A percentile compares a stretch with the other conserved stretches of the same genome.
Evolutionary conservation across 176 grass and related monocot genomes (phyloP).

Genomic region (Melocanna baccifera): DNA sequence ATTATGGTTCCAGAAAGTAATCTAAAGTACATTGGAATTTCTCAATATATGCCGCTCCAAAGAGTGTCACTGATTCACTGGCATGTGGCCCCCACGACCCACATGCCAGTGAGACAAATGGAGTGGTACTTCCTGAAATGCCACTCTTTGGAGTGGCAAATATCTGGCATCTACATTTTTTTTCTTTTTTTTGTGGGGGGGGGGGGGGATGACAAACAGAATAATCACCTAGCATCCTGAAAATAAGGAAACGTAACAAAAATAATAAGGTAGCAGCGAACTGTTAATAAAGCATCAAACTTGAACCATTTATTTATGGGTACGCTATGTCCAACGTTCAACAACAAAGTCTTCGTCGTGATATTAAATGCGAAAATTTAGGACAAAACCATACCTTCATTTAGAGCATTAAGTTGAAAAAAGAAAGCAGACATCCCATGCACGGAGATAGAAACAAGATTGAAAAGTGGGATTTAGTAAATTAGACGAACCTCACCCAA

Average conservation of each 20-base stretch:
- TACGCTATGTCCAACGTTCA: neutral
- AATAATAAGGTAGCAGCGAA: neutral
- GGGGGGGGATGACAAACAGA: neutral
- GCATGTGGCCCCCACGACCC: neutral
- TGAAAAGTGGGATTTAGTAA: neutral
- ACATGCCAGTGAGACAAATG: neutral
- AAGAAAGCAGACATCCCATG: neutral
- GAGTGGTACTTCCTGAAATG: neutral
- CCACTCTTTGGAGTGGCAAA: neutral
- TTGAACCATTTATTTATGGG: neutral
- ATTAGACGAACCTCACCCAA: slow-evolving; percentile 73
- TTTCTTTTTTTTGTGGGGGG: too few relatives aligned
- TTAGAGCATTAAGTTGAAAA: neutral
- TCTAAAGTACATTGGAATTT: neutral
- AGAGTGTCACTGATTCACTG: neutral
- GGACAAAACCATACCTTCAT: neutral
- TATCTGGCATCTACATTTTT: neutral
- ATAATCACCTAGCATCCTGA: neutral
- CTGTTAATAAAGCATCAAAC: neutral
- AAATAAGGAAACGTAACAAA: neutral
- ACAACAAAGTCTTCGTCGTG: neutral
- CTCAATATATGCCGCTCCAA: neutral
- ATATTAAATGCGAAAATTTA: neutral
- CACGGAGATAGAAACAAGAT: neutral
- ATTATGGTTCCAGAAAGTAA: neutral